A percentile compares a stretch with the other conserved stretches of the same genome.
These are phyloP conservation scores for Hymenoscyphus infarciens DNA, from an alignment of 2,329 filamentous ascomycete species.

Conservation along the genomic window DNA sequence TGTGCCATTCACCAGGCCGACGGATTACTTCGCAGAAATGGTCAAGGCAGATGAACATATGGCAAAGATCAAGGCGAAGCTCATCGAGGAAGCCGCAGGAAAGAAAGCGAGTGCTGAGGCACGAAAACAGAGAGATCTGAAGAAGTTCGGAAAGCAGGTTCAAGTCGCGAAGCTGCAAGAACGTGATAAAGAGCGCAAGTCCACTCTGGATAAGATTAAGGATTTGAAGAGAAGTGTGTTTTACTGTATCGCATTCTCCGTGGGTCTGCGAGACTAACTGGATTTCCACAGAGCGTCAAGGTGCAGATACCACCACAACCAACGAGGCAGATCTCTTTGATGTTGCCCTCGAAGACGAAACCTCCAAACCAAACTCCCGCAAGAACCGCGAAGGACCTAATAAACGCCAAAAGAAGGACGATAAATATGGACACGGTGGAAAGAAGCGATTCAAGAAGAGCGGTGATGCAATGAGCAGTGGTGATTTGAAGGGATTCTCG, in stretches of 20 bases:
- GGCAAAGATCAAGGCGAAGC: constrained; percentile 90
- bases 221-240: constrained; percentile 87
- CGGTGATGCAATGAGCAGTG: constrained; percentile 78
- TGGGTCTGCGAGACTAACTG: not conserved
- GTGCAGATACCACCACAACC: constrained; percentile 52
- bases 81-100: constrained; percentile 84
- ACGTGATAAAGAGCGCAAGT: constrained; percentile 84
- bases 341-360: constrained; percentile 67
- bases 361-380: constrained; percentile 39
- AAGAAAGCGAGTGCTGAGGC: constrained; percentile 94
- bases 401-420: constrained; percentile 91
- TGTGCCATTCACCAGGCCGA: constrained; percentile 80
- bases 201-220: constrained; percentile 94
- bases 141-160: constrained; percentile 99
- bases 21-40: constrained; percentile 99
- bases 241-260: constrained; percentile 23
- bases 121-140: constrained; percentile 85
- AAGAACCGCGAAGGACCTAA: constrained; percentile 47
- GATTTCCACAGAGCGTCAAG: constrained; percentile 69
- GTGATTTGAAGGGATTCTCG: constrained; percentile 77
- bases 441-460: constrained; percentile 93
- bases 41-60: constrained; percentile 98
- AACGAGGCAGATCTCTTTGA: constrained; percentile 90
- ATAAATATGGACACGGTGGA: constrained; percentile 92
- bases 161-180: constrained; percentile 96